Base-by-base conservation (phyloP, 2,329 filamentous ascomycete genomes). In the Fusarium nelsonii region DNA sequence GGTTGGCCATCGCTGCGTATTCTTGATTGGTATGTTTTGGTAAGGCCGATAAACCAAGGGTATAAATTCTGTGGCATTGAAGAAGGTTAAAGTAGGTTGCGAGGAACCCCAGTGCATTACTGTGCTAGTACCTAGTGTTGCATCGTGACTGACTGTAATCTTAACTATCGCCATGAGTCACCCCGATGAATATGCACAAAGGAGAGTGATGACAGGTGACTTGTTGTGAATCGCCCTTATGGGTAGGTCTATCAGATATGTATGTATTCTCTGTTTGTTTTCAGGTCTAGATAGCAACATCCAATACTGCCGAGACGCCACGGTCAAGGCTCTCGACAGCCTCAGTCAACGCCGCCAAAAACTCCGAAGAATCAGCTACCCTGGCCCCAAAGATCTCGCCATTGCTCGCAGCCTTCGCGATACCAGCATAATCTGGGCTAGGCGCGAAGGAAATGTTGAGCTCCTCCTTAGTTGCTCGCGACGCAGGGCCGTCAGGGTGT, bases 371-470 rank as follows among this genome's bases (percentile, higher is more conserved):
- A n/a, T 63, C 8, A 12, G 39, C 34, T 2, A 39, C 58, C 5
- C 48, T 36, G 2, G 48, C 59, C 0, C 59, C 59, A 16, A 63
- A 63, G 3, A 58, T 63, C 0, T 49, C 15, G 0, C 59, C 61
- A 1, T 64, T 64, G 1, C 61, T 64, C 0, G 61, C 39, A 3
- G 61, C 61, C 30, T 50, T 58, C 0, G 61, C 61, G 4, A 64
- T 64, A 4, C 60, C 61, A 9, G 61, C 51, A 14, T 64, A 64
- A 1, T 64, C 52, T 1, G 61, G 61, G 8, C 59, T 50, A 0
- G 61, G 61, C 0, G 60, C 61, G 33, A 64, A 64, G 0, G 61
- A 64, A 6, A 64, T 64, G 4, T 64, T 64, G 4, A 64, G 28
- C 11, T 64, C 61, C 10, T 45, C 60, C 3, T 64, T 64, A 0